Base-by-base conservation (phyloP, 805 yeast species). In the Pichia rugopelliculosa region DNA sequence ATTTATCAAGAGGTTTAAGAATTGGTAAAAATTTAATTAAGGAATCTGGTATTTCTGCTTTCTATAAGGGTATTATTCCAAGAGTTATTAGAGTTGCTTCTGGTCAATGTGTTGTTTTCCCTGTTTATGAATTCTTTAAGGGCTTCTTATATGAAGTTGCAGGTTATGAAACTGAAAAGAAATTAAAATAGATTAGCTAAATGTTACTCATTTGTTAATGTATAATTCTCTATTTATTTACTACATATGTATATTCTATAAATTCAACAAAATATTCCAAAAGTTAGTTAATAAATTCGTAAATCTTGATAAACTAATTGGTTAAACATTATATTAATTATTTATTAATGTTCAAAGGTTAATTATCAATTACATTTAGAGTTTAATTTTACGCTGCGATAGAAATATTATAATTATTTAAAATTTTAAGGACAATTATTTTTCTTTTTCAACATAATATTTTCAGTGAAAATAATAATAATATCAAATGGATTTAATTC, bases 41-140 rank as follows among this genome's bases (percentile, higher is more conserved):
- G 64, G 95, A 88, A 72, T 96, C 89, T 70, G 99, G 99, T 57
- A 71, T 81, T 56, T 74, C 77, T 46, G 95, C 96, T 38, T 77
- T 91, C 65, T 91, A 91, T 74, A 87, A 91, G 65, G 99, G 99
- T 71, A 91, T 91, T 64, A 89, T 97, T 22, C 99, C 99, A 58
- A 84, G 99, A 73, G 91, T 91, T 58, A 90, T 91, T 95, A 84
- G 99, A 72, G 99, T 91, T 45, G 99, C 99, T 12, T 97, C 99
- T 22, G 99, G 99, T 53, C 99, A 91, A 71, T 97, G 98, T 47
- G 98, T 91, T 48, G 93, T 97, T 17, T 91, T 91, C 72, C 93
- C 98, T 8, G 96, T 93, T 39, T 91, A 91, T 68, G 99, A 91
- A 71, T 84, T 75, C 62, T 85, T 88, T 64, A 84, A 89, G 67